Percentiles rank a stretch among this genome's conserved stretches.
These are phyloP conservation scores for Paramecium sexaurelia DNA, from an alignment of 73 alveolate species.

Conservation along the genomic window DNA sequence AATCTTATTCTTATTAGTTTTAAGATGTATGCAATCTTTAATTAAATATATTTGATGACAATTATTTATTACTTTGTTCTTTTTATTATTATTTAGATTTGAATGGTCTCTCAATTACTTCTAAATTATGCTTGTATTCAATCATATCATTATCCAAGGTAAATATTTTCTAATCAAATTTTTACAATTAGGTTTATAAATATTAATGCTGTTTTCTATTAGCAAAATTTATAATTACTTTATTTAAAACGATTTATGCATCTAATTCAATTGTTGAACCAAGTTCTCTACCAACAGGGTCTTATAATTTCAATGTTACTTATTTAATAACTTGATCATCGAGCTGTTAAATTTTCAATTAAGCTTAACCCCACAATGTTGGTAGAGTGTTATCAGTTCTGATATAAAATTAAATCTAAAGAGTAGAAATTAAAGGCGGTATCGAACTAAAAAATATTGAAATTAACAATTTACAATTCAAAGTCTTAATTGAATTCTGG, in stretches of 20 bases:
- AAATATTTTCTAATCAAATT: constrained; percentile 27
- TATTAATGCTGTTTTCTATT: neutral
- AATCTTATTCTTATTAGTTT: neutral
- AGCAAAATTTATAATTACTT: neutral
- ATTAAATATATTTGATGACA: neutral
- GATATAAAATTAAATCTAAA: neutral
- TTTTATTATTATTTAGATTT: neutral
- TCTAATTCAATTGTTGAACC: neutral
- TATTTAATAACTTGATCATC: constrained; percentile 1
- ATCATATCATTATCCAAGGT: neutral
- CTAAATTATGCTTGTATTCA: neutral
- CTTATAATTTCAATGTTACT: neutral
- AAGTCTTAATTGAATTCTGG: constrained; percentile 45
- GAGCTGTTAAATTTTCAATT: neutral
- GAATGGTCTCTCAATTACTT: neutral
- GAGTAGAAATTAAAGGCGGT: neutral
- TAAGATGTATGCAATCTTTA: neutral
- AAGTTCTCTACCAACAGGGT: constrained; percentile 55
- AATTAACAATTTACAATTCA: constrained; percentile 52
- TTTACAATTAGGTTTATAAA: neutral
- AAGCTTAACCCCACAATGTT: neutral
- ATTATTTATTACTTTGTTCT: neutral
- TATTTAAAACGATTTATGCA: constrained; percentile 13
- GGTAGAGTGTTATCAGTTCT: neutral
- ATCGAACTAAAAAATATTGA: neutral